Base-by-base conservation (phyloP, 768 basidiomycete genomes). In the Mycena maculata region DNA sequence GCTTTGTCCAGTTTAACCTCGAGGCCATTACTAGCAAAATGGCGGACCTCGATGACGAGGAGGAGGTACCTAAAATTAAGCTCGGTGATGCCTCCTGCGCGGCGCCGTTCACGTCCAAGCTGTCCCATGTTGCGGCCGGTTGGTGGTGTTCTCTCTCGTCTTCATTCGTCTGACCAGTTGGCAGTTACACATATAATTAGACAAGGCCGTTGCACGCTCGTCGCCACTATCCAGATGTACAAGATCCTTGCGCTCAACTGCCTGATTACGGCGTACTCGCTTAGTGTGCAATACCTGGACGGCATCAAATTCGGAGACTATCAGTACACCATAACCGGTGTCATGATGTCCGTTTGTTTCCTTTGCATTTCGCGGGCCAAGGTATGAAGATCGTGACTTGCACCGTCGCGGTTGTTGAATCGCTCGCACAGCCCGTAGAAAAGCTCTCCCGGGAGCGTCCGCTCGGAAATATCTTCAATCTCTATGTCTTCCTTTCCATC, bases 251-350 rank as follows among this genome's bases (percentile, higher is more conserved):
- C 97, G 1, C 82, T 99, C 61, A 99, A 99, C 76, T 99, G 98
- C 75, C 84, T 99, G 44, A 99, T 99, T 79, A 97, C 96, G 4
- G 98, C 98, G n/a, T 99, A 97, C 82, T 96, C 94, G 76, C 84
- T 99, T 67, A 96, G 94, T 71, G 98, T 99, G 31, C 96, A 97
- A 78, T 98, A 99, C 75, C 85, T 99, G 2, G 97, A 99, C 70
- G 98, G 98, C 22, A 98, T 99, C 86, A 99, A 99, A 79, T 98
- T 96, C 78, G 98, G 98, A 16, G 98, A 99, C 77, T 99, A 99
- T 77, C 97, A 99, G 76, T 92, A 98, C 36, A 98, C 97, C 2
- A 90, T 99, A 66, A 98, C 94, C 1, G 98, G 98, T 23, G 92
- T 95, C 86, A 83, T 99, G 75, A 98, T 99, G 96, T 96, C 94